phyloP scores from a whole-genome alignment of 805 yeast genomes.

The Komagataella mondaviorum region DNA sequence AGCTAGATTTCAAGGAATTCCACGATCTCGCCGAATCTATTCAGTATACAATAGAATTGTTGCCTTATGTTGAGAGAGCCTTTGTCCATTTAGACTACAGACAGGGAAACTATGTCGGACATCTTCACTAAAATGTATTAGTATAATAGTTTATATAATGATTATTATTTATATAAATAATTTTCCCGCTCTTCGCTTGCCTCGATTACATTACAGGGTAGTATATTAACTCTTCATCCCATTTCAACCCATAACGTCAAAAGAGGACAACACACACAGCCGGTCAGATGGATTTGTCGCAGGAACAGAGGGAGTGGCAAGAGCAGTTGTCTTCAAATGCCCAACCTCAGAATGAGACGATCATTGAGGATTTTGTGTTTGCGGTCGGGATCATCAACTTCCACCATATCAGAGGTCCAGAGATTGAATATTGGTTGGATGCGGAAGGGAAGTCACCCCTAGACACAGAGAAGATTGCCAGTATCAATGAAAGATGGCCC shows the following conservation, averaged over 20 bases:
- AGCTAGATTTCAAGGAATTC: constrained; percentile 44
- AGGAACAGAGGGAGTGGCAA: neutral
- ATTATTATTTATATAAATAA: no score
- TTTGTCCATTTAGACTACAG: constrained; percentile 67
- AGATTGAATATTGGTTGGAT: constrained; percentile 80
- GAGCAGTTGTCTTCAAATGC: neutral
- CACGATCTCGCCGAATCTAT: constrained; percentile 76
- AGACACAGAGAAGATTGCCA: constrained; percentile 16
- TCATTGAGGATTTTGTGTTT: constrained; percentile 32
- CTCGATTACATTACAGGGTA: neutral
- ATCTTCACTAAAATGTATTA: constrained; percentile 15
- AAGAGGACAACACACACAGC: neutral
- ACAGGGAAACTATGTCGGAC: constrained; percentile 24
- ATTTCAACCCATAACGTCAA: neutral
- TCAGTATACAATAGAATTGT: constrained; percentile 67
- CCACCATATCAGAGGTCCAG: constrained; percentile 89
- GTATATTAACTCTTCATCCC: neutral
- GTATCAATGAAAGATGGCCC: constrained; percentile 49
- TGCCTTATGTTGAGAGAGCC: constrained; percentile 69
- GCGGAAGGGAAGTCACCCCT: constrained; percentile 20
- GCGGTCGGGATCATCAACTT: constrained; percentile 88
- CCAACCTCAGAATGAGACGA: neutral
- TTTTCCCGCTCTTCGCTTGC: neutral
- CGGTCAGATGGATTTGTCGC: neutral
- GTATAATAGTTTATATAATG: no score